Evolutionary conservation across 805 yeast species (phyloP), one percentile per base, ranked within the genome.

Genomic region (Yarrowia osloensis): DNA sequence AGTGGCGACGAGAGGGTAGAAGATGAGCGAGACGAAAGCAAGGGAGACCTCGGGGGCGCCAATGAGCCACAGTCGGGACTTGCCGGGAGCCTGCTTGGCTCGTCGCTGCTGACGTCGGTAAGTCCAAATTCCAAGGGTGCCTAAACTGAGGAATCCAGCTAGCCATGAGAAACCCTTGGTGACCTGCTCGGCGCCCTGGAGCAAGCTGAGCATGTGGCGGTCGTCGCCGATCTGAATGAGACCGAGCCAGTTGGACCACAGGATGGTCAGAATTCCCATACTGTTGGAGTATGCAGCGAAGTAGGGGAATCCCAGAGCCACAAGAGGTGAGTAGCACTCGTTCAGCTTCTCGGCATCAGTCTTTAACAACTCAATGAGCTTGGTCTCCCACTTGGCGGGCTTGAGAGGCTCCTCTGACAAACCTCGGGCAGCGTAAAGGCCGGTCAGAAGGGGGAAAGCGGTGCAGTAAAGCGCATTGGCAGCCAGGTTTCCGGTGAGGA

Each of bases 191-290:
- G 49, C 44, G 2, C 26, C 44, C 42, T 40, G 47, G 19, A 57
- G 63, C 26, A 26, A 21, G n/a, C 49, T 40, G 11, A 57, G 49
- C 47, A 57, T 37, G 12, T 57, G 37, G 11, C 19, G 37, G 21
- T 57, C 63, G 15, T 40, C 35, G 12, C 28, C n/a, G 15, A 28
- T 19, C 19, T 19, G 37, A 26, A 40, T 40, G 28, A 57, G 24
- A 5, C 63, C 63, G 28, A 26, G 13, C 63, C 63, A 57, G 63
- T 57, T 57, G 19, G 63, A 31, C 63, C 63, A 57, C 37, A 57
- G 49, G 40, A 40, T 28, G 4, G 49, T 26, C 49, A 57, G 63
- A 57, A 57, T 57, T 2, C 63, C 63, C 47, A 57, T 37, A 19
- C 63, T 28, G 49, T 57, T 57, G 63, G 49, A 26, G 12, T 28